phyloP scores from a whole-genome alignment of 768 basidiomycete genomes.

The Crassisporium funariophilum region DNA sequence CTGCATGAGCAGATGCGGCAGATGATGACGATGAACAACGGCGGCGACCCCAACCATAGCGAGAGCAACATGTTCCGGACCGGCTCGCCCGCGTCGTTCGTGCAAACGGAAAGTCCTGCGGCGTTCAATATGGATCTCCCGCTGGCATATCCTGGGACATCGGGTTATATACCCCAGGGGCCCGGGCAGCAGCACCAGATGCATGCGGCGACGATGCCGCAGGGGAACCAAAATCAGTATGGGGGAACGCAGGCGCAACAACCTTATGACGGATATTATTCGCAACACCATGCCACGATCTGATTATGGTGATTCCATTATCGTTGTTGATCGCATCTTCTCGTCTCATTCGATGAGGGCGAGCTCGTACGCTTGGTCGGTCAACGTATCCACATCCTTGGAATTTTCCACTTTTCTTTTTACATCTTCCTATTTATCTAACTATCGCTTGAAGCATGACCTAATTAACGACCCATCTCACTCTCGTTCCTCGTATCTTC shows the following conservation, averaged over 20 bases:
- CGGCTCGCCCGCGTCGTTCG: conserved; percentile 43
- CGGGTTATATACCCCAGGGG: conserved; percentile 11
- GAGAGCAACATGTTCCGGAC: conserved; percentile 38
- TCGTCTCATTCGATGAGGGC: too few relatives aligned
- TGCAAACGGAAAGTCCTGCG: conserved; percentile 41
- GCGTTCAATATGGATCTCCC: conserved; percentile 41
- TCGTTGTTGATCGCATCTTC: too few relatives aligned
- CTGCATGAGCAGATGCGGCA: conserved; percentile 48
- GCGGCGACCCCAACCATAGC: not conserved
- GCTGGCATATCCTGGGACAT: conserved; percentile 18
- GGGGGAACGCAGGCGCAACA: conserved; percentile 15
- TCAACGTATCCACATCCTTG: too few relatives aligned
- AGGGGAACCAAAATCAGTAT: conserved; percentile 15
- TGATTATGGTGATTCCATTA: too few relatives aligned
- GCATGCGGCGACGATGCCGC: conserved; percentile 25
- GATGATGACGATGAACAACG: conserved; percentile 37
- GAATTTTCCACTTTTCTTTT: too few relatives aligned
- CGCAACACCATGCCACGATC: too few relatives aligned
- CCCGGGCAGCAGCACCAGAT: conserved; percentile 10
- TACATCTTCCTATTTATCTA: too few relatives aligned
- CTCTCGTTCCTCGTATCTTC: too few relatives aligned
- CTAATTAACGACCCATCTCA: too few relatives aligned
- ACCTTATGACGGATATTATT: too few relatives aligned
- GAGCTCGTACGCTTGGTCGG: too few relatives aligned
- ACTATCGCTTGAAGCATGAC: too few relatives aligned